These are phyloP conservation scores for Panaeolus cyanescens DNA, from an alignment of 768 basidiomycete genomes.

Conservation along the genomic window DNA sequence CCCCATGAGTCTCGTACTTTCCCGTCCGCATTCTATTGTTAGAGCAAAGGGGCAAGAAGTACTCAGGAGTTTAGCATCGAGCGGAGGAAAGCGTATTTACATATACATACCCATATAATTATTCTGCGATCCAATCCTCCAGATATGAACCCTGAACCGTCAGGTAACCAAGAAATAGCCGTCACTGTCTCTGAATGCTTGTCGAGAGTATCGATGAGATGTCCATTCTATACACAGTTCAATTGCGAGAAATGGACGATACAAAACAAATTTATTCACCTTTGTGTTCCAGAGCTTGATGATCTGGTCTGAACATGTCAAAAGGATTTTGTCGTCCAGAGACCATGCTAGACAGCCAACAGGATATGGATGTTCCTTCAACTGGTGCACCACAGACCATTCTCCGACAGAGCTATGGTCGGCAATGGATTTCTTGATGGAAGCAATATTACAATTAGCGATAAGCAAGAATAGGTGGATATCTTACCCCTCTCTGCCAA, in stretches of 20 bases:
- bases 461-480: slow-evolving; percentile 7
- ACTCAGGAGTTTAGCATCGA: slow-evolving; percentile 11
- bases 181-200: slow-evolving; percentile 84
- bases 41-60: slow-evolving; percentile 12
- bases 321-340: slow-evolving; percentile 78
- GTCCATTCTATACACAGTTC: slow-evolving; percentile 66
- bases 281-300: slow-evolving; percentile 91
- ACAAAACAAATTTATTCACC: slow-evolving; percentile 45
- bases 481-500: slow-evolving; percentile 80
- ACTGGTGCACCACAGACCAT: slow-evolving; percentile 56
- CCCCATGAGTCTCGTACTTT: slow-evolving; percentile 72
- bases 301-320: slow-evolving; percentile 78
- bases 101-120: slow-evolving; percentile 71
- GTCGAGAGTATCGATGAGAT: slow-evolving; percentile 62
- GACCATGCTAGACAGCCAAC: slow-evolving; percentile 93
- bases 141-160: slow-evolving; percentile 88
- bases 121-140: slow-evolving; percentile 85
- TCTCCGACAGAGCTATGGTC: slow-evolving; percentile 51
- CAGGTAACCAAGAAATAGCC: slow-evolving; percentile 84
- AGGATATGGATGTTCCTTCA: slow-evolving; percentile 77
- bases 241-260: slow-evolving; percentile 12
- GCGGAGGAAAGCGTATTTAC: slow-evolving; percentile 12
- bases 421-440: slow-evolving; percentile 37
- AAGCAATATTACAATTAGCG: slow-evolving; percentile 13
- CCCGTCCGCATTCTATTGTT: slow-evolving; percentile 70